Percentiles rank a stretch among this genome's conserved stretches.
phyloP scores from a whole-genome alignment of 768 basidiomycete species.

The Collybia nuda region DNA sequence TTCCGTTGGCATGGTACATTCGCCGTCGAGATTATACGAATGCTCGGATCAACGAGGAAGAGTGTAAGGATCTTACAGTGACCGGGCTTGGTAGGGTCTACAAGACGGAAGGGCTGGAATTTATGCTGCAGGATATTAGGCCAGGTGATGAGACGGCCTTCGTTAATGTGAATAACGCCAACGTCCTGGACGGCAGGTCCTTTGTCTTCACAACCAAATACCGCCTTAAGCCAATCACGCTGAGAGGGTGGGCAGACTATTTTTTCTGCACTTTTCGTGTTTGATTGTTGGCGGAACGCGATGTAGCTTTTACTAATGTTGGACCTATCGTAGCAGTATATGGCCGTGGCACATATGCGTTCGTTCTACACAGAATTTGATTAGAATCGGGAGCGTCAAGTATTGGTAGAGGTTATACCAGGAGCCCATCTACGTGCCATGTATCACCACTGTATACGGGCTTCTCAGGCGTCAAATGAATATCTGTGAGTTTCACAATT shows the following conservation, averaged over 20 bases:
- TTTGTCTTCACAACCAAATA: neutral
- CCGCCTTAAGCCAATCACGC: neutral
- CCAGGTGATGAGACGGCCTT: slow-evolving; percentile 14
- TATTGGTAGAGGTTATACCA: slow-evolving; percentile 4
- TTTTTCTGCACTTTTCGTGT: neutral
- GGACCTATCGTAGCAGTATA: slow-evolving; percentile 25
- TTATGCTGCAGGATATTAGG: slow-evolving; percentile 15
- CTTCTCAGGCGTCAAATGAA: slow-evolving; percentile 33
- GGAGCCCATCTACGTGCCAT: slow-evolving; percentile 37
- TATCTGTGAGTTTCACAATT: slow-evolving; percentile 30
- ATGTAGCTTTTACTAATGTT: slow-evolving; percentile 31
- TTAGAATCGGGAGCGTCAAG: neutral
- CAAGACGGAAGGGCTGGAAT: slow-evolving; percentile 9
- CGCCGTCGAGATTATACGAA: slow-evolving; percentile 21
- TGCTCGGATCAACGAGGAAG: slow-evolving; percentile 18
- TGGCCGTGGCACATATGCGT: slow-evolving; percentile 24
- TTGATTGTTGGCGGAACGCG: slow-evolving; percentile 25
- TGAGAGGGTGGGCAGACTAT: neutral
- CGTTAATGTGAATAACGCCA: neutral
- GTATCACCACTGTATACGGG: slow-evolving; percentile 33
- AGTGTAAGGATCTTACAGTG: slow-evolving; percentile 15
- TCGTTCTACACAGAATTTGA: slow-evolving; percentile 18
- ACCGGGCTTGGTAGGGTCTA: slow-evolving; percentile 10
- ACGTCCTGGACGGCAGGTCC: slow-evolving; percentile 3
- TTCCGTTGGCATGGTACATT: slow-evolving; percentile 25